phyloP scores from a whole-genome alignment of 495 filamentous ascomycete species.

The Talaromyces nanjingensis region DNA sequence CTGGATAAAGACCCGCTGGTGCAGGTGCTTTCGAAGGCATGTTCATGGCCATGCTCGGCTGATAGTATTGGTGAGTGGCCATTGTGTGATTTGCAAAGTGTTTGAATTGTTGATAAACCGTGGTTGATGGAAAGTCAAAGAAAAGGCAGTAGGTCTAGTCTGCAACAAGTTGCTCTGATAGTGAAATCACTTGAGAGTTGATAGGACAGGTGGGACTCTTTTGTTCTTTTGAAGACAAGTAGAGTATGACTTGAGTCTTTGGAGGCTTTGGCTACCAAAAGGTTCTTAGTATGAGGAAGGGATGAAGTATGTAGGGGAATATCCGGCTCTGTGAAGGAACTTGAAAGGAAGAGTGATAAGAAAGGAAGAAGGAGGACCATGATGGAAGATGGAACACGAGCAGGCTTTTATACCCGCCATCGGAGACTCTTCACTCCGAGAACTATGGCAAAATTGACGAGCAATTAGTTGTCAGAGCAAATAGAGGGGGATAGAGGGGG shows the following conservation, averaged over 20 bases:
- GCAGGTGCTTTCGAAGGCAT: slow-evolving; percentile 58
- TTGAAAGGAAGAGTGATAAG: slow-evolving; percentile 34
- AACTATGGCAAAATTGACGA: slow-evolving; percentile 18
- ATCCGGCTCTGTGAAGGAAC: slow-evolving; percentile 9
- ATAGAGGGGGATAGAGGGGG: slow-evolving; percentile 17
- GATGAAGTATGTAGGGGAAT: neutral
- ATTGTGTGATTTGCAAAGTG: slow-evolving; percentile 27
- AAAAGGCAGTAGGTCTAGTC: neutral
- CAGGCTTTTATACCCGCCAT: slow-evolving; percentile 59
- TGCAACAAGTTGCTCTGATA: slow-evolving; percentile 12
- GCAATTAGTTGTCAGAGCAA: neutral
- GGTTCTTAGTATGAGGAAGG: neutral
- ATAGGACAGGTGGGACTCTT: neutral
- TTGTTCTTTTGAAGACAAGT: neutral
- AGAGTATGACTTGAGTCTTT: neutral
- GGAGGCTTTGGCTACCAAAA: neutral
- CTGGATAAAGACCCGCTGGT: slow-evolving; percentile 44
- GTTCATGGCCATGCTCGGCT: slow-evolving; percentile 49
- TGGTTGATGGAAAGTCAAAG: slow-evolving; percentile 6
- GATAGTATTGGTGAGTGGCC: slow-evolving; percentile 49
- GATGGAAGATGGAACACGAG: slow-evolving; percentile 31
- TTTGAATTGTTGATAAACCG: slow-evolving; percentile 2
- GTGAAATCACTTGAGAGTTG: neutral
- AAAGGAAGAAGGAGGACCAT: slow-evolving; percentile 50
- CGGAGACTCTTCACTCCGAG: slow-evolving; percentile 42